Evolutionary conservation across 2,329 filamentous ascomycete species (phyloP).

Genomic region (Botrytis squamosa): DNA sequence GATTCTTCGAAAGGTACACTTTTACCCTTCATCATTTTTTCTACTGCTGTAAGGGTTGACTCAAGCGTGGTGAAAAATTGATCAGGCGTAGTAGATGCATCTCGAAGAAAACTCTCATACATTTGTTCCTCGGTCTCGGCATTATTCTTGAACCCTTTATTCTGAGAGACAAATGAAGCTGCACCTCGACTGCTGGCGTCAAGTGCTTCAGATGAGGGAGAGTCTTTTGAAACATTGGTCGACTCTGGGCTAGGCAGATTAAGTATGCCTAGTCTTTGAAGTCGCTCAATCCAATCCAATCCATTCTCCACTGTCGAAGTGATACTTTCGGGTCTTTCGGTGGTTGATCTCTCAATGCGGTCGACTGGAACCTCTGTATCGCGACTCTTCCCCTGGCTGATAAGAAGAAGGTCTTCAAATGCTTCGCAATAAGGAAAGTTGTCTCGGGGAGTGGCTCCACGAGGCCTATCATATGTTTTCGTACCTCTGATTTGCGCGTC

Average conservation of each 20-base stretch:
- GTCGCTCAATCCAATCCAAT: constrained; percentile 25
- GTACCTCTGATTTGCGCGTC: background rate
- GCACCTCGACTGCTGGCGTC: background rate
- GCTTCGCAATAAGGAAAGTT: constrained; percentile 35
- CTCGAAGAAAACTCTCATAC: constrained; percentile 32
- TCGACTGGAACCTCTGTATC: background rate
- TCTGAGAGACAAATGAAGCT: background rate
- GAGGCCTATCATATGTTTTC: too few species aligned
- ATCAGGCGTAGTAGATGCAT: constrained; percentile 8
- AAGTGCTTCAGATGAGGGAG: background rate
- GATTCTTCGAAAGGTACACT: background rate
- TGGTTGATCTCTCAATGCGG: background rate
- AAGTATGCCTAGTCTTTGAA: constrained; percentile 22
- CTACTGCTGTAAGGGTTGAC: constrained; percentile 8
- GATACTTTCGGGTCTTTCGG: background rate
- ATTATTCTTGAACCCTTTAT: background rate
- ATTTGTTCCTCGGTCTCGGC: constrained; percentile 36
- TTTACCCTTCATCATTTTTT: constrained; percentile 12
- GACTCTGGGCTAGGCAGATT: background rate
- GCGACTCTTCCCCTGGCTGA: constrained; percentile 21
- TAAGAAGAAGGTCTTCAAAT: constrained; percentile 38
- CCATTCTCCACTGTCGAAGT: background rate
- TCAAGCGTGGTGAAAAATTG: constrained; percentile 9
- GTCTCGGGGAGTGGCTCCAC: constrained; percentile 5
- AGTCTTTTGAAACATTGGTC: background rate